phyloP scores from a whole-genome alignment of 257 asterid species.

The Scutellaria baicalensis region DNA sequence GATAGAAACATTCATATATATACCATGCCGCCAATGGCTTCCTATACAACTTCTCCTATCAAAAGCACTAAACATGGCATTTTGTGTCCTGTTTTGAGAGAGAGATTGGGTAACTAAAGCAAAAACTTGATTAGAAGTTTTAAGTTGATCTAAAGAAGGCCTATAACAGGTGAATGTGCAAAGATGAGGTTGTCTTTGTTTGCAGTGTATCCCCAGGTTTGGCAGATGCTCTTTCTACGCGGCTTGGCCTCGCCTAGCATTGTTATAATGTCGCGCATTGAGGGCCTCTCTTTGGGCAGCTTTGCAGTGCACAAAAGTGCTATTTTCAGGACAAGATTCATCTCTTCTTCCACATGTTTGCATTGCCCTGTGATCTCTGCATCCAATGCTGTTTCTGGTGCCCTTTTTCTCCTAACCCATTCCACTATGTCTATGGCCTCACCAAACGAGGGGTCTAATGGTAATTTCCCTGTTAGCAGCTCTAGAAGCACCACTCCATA shows the following conservation, averaged over 20 bases:
- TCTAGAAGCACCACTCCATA: constrained; percentile 78
- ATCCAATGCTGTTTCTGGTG: constrained; percentile 37
- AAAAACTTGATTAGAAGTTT: constrained; percentile 21
- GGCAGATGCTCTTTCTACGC: constrained; percentile 65
- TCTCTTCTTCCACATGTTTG: constrained; percentile 68
- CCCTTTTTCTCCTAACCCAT: constrained; percentile 49
- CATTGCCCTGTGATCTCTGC: constrained; percentile 58
- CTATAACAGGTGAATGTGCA: constrained; percentile 78
- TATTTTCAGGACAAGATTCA: constrained; percentile 66
- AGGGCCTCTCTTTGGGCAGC: constrained; percentile 74
- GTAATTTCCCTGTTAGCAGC: constrained; percentile 60
- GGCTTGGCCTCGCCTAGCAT: constrained; percentile 93
- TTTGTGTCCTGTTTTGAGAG: too few relatives aligned
- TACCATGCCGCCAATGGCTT: too few relatives aligned
- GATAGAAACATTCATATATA: too few relatives aligned
- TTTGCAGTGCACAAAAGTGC: constrained; percentile 78
- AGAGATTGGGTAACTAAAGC: background rate
- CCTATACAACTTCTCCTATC: too few relatives aligned
- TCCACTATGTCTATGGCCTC: constrained; percentile 58
- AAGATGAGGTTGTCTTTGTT: constrained; percentile 58
- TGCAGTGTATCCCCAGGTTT: constrained; percentile 52
- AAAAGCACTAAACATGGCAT: too few relatives aligned
- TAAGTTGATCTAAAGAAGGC: constrained; percentile 34
- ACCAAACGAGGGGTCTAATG: constrained; percentile 60
- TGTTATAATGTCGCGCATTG: constrained; percentile 66